These are phyloP conservation scores for Phytophthora tentaculata DNA, from an alignment of 352 stramenopile species.

Conservation along the genomic window DNA sequence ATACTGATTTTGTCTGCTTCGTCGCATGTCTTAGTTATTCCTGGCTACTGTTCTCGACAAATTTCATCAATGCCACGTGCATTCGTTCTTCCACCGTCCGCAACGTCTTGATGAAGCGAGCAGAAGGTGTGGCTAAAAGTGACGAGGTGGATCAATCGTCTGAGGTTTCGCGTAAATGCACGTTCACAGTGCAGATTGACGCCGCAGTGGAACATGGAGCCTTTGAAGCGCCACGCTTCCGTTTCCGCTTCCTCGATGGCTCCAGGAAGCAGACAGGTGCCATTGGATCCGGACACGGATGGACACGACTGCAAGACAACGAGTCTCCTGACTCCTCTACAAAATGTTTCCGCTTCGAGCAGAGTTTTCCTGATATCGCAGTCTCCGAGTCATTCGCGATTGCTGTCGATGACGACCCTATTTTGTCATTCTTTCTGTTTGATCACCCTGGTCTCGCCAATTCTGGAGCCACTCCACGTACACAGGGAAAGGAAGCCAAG, in stretches of 20 bases:
- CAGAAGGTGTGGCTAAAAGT: slow-evolving; percentile 15
- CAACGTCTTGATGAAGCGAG: slow-evolving; percentile 16
- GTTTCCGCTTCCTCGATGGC: slow-evolving; percentile 75
- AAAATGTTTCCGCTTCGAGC: slow-evolving; percentile 50
- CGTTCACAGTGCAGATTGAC: slow-evolving; percentile 70
- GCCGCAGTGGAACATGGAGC: slow-evolving; percentile 43
- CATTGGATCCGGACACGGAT: slow-evolving; percentile 40
- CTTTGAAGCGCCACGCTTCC: slow-evolving; percentile 62
- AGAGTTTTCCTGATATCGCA: slow-evolving; percentile 48
- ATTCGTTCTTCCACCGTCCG: slow-evolving; percentile 6
- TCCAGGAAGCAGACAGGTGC: slow-evolving; percentile 59
- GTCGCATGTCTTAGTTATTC: slow-evolving; percentile 30
- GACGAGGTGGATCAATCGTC: slow-evolving; percentile 11
- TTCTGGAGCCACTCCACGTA: slow-evolving; percentile 12
- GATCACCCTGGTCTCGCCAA: slow-evolving; percentile 48
- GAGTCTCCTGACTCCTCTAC: slow-evolving; percentile 1
- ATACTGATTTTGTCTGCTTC: too few species aligned
- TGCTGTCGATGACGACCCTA: slow-evolving; percentile 61
- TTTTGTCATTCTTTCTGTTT: slow-evolving; percentile 69
- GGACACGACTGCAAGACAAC: slow-evolving; percentile 30
- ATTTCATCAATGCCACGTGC: background rate
- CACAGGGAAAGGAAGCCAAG: slow-evolving; percentile 43
- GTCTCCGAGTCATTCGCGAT: slow-evolving; percentile 55
- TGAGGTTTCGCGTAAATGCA: slow-evolving; percentile 53
- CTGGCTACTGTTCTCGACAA: slow-evolving; percentile 4